Percentiles rank a stretch among this genome's conserved stretches.
phyloP scores from a whole-genome alignment of 2,329 filamentous ascomycete genomes.

The Penicillium sp. region DNA sequence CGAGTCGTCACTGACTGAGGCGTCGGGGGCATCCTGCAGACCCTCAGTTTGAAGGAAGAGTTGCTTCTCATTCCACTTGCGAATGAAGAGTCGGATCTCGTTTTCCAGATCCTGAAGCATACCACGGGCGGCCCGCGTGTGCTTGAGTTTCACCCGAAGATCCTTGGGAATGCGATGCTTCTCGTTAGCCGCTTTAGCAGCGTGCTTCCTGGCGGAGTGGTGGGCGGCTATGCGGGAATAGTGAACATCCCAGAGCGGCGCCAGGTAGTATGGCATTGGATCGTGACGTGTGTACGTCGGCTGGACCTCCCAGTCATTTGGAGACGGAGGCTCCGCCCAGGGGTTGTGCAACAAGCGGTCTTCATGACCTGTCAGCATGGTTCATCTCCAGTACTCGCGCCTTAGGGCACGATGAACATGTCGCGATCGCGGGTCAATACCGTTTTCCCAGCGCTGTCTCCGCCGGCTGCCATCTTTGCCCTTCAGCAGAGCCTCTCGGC shows the following conservation, averaged over 20 bases:
- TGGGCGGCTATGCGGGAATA: slow-evolving; percentile 43
- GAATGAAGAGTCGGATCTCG: slow-evolving; percentile 73
- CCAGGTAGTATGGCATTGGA: slow-evolving; percentile 82
- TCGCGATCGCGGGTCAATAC: slow-evolving; percentile 49
- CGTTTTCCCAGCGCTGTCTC: slow-evolving; percentile 91
- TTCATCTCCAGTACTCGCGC: too few relatives aligned
- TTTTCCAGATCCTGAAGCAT: slow-evolving; percentile 82
- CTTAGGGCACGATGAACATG: neutral
- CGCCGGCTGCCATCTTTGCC: slow-evolving; percentile 88
- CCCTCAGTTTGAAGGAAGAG: slow-evolving; percentile 48
- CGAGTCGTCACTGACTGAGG: slow-evolving; percentile 47
- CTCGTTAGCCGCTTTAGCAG: slow-evolving; percentile 34
- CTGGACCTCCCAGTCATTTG: slow-evolving; percentile 76
- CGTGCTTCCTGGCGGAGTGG: slow-evolving; percentile 38
- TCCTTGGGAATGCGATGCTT: slow-evolving; percentile 67
- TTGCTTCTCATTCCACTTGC: slow-evolving; percentile 57
- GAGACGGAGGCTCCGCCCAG: slow-evolving; percentile 75
- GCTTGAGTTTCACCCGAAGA: slow-evolving; percentile 76
- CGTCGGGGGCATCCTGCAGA: slow-evolving; percentile 44
- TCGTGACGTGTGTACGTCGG: slow-evolving; percentile 74
- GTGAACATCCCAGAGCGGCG: slow-evolving; percentile 74
- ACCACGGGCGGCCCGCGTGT: slow-evolving; percentile 69
- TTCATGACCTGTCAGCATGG: slow-evolving; percentile 38
- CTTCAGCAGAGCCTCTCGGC: slow-evolving; percentile 74
- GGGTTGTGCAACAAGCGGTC: slow-evolving; percentile 85